Base-by-base conservation (phyloP, 176 grass and related monocot species). In the Microstegium vimineum region DNA sequence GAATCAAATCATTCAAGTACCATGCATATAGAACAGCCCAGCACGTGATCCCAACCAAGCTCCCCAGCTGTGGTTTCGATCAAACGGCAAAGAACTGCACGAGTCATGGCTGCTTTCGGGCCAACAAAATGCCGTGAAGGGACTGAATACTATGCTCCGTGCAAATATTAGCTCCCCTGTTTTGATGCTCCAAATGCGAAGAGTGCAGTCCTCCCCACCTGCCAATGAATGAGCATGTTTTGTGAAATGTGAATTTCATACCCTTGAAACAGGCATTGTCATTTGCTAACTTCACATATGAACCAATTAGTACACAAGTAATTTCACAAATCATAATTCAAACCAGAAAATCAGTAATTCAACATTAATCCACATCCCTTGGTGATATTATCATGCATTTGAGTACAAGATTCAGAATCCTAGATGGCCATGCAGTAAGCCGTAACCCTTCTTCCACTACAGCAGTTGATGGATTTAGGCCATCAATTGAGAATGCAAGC, bases 181-280 rank as follows among this genome's bases (percentile, higher is more conserved):
- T 76, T 91, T 98, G 84, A 94, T 91, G 72, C 90, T 93, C 95
- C 95, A 95, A 65, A 88, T 93, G 25, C 90, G 95, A 75, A 91
- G 59, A 46, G 71, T 82, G 59, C 73, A 70, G 79, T 98, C 92
- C 73, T 95, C 90, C 45, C 95, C 95, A 88, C 92, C 92, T 97
- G 81, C 15, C 66, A 87, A 63, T 42, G 32, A n/a, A 67, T 6
- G 69, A 78, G 16, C 56, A 86, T 61, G 66, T 54, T 62, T 69
- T 42, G 45, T 66, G 46, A 26, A 68, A 43, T 75, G 52, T 45
- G 62, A 49, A 79, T 52, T 68, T 79, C 9, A 81, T 85, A 26
- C 22, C 43, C 34, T 54, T 60, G 18, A 23, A 64, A 70, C 45
- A 78, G 13, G 8, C 60, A 63, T 76, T 66, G 7, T 40, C 11